Conservation (phyloP, 139 green algal genomes). For the Volvox africanus region DNA sequence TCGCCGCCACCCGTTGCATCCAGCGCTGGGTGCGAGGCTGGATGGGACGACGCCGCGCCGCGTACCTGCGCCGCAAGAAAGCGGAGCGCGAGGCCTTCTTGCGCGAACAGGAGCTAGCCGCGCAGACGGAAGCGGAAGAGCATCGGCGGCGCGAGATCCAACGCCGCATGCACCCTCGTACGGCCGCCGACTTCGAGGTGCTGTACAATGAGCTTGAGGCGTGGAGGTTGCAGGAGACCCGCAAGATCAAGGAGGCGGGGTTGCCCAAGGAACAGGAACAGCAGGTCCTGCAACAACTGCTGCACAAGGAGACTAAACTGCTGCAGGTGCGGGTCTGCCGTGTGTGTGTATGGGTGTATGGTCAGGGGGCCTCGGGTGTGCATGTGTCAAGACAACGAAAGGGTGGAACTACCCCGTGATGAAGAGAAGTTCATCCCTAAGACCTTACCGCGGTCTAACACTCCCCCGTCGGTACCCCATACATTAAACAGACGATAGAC, state of each 20-base stretch:
- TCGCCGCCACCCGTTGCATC: slow-evolving; percentile 66
- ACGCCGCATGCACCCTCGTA: slow-evolving; percentile 84
- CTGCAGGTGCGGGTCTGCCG: slow-evolving; percentile 64
- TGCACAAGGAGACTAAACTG: slow-evolving; percentile 88
- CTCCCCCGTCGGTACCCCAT: background rate
- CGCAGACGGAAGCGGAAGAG: slow-evolving; percentile 65
- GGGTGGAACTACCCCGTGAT: no score
- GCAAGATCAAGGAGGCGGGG: slow-evolving; percentile 77
- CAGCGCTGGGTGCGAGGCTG: slow-evolving; percentile 78
- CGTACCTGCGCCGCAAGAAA: slow-evolving; percentile 60
- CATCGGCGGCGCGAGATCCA: slow-evolving; percentile 75
- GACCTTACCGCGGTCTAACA: no score
- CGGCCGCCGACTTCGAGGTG: slow-evolving; percentile 83
- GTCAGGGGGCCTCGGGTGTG: no score
- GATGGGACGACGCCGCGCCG: slow-evolving; percentile 66
- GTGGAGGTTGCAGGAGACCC: slow-evolving; percentile 80
- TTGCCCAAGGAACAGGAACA: slow-evolving; percentile 78
- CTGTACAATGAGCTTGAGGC: slow-evolving; percentile 86
- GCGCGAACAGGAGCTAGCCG: slow-evolving; percentile 55
- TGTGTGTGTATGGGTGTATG: no score
- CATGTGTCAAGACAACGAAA: no score
- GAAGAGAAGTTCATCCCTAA: no score
- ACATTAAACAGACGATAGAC: slow-evolving; percentile 77
- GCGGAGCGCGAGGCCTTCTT: slow-evolving; percentile 71
- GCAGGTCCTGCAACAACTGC: slow-evolving; percentile 74